Evolutionary conservation across 192 early-diverging fungal species (phyloP).

Genomic region (Coemansia sp.): DNA sequence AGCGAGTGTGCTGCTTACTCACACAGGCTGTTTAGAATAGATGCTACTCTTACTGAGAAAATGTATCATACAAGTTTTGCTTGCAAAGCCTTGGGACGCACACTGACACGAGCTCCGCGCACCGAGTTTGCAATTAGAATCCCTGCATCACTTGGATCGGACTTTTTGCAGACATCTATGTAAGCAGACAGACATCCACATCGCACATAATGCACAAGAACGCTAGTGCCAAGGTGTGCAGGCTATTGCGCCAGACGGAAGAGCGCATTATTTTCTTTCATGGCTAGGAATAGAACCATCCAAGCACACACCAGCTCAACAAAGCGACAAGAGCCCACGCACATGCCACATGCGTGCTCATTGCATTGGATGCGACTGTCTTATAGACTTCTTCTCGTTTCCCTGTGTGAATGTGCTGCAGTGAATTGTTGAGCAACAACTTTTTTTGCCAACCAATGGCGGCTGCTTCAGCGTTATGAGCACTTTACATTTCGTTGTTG

Average conservation of each 20-base stretch:
- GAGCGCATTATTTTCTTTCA: not conserved
- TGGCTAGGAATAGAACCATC: not conserved
- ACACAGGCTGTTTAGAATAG: not conserved
- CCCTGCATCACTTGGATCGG: not conserved
- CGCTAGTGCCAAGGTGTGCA: not conserved
- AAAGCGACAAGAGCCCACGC: conserved; percentile 1
- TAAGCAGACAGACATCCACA: not conserved
- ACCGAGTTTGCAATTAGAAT: not conserved
- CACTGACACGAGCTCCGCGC: conserved; percentile 3
- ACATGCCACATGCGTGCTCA: conserved; percentile 7
- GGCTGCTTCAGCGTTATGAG: not conserved
- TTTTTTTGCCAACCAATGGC: not conserved
- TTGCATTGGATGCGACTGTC: conserved; percentile 1
- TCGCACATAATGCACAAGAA: not conserved
- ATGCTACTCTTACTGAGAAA: not conserved
- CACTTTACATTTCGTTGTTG: not conserved
- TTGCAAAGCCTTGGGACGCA: not conserved
- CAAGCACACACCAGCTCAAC: not conserved
- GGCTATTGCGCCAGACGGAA: not conserved
- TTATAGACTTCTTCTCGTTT: not conserved
- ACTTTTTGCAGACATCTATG: conserved; percentile 1
- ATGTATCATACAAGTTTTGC: not conserved
- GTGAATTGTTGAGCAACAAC: not conserved
- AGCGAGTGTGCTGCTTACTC: not conserved
- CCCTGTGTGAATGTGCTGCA: not conserved